These are phyloP conservation scores for Austroboletus sp. DNA, from an alignment of 1,284 basidiomycete genomes.

Conservation along the genomic window DNA sequence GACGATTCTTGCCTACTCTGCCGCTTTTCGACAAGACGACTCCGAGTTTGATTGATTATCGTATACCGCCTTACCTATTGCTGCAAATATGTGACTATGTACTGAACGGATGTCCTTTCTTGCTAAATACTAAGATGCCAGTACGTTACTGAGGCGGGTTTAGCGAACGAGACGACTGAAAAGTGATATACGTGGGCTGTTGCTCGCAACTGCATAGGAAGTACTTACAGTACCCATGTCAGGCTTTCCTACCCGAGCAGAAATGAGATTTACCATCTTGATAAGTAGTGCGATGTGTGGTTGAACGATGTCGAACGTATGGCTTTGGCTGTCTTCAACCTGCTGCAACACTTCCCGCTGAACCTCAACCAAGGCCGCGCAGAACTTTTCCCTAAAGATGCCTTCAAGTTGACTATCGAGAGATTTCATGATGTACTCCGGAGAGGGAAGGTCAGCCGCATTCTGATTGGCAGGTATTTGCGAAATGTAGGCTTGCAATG, in stretches of 20 bases:
- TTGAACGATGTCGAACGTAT: slow-evolving; percentile 37
- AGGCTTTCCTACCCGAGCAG: slow-evolving; percentile 26
- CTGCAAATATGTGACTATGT: slow-evolving; percentile 16
- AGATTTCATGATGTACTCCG: slow-evolving; percentile 39
- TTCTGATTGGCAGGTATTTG: slow-evolving; percentile 28
- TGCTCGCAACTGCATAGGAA: slow-evolving; percentile 5
- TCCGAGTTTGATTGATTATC: slow-evolving; percentile 59
- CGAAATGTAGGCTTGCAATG: slow-evolving; percentile 36
- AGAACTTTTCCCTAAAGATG: slow-evolving; percentile 36
- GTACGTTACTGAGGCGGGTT: no score
- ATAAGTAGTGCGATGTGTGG: slow-evolving; percentile 32
- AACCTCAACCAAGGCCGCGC: slow-evolving; percentile 34
- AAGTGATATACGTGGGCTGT: neutral
- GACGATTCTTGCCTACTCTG: slow-evolving; percentile 83
- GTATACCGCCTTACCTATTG: neutral
- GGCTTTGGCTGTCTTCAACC: slow-evolving; percentile 34
- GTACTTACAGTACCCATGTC: slow-evolving; percentile 14
- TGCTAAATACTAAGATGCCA: neutral
- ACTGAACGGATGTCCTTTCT: slow-evolving; percentile 10
- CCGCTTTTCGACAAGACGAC: slow-evolving; percentile 72
- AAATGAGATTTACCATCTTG: slow-evolving; percentile 28
- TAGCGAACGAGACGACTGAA: neutral
- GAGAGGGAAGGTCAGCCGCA: slow-evolving; percentile 29
- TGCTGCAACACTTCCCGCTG: slow-evolving; percentile 35
- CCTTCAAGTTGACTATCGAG: slow-evolving; percentile 38